Percentiles rank a stretch among this genome's conserved stretches.
Conservation (phyloP, 805 yeast genomes). For the Saccharomycopsis vini region DNA sequence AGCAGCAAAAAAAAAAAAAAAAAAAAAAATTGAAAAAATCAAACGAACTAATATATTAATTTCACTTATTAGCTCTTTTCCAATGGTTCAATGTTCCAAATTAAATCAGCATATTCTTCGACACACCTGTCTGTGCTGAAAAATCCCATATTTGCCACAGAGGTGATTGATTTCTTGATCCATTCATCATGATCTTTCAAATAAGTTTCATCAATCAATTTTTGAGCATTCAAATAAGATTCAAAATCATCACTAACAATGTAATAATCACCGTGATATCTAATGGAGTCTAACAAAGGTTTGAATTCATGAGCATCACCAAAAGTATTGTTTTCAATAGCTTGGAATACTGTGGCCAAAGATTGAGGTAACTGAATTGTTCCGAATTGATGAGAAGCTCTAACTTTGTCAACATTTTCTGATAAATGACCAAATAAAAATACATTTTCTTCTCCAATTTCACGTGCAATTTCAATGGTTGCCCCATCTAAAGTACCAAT, state of each 20-base stretch:
- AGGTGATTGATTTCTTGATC: slow-evolving; percentile 65
- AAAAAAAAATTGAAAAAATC: background rate
- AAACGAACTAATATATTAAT: background rate
- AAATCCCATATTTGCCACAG: slow-evolving; percentile 91
- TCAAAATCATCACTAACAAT: slow-evolving; percentile 86
- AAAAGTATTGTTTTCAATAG: slow-evolving; percentile 61
- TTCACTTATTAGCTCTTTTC: no score
- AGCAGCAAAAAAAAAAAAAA: no score
- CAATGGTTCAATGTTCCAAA: slow-evolving; percentile 83
- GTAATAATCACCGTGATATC: slow-evolving; percentile 73
- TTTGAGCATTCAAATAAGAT: slow-evolving; percentile 75
- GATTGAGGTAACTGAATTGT: slow-evolving; percentile 46
- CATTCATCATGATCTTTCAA: slow-evolving; percentile 55
- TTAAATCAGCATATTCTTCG: slow-evolving; percentile 83
- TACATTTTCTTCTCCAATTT: slow-evolving; percentile 87
- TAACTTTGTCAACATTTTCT: slow-evolving; percentile 79
- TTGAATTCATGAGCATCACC: slow-evolving; percentile 62
- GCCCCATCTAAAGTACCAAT: slow-evolving; percentile 98
- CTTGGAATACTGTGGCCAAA: slow-evolving; percentile 52
- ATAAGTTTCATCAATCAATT: slow-evolving; percentile 63
- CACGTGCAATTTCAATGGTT: slow-evolving; percentile 88
- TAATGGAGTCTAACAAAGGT: slow-evolving; percentile 60
- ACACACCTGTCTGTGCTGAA: slow-evolving; percentile 86
- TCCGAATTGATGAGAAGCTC: slow-evolving; percentile 62
- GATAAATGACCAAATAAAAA: slow-evolving; percentile 86